Evolutionary conservation across 2,329 filamentous ascomycete species (phyloP).

Genomic region (Chaetomiaceae sp.): DNA sequence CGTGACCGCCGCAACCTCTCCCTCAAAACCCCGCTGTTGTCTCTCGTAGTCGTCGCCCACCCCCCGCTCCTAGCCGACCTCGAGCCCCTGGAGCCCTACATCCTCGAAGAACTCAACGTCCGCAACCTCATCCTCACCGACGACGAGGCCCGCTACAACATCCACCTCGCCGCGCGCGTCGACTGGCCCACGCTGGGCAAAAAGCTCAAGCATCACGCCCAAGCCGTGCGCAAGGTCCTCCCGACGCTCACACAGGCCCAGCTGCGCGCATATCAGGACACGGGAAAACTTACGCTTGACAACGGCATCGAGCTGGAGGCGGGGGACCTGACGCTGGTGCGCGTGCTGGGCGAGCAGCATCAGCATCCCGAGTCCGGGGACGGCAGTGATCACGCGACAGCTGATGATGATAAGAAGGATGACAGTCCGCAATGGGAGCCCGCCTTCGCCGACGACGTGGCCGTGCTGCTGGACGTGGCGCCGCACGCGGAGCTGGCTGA

Average conservation of each 20-base stretch:
- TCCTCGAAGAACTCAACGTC: constrained; percentile 2
- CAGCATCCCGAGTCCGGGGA: background rate
- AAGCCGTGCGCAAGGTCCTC: constrained; percentile 80
- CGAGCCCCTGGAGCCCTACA: constrained; percentile 51
- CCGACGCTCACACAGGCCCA: constrained; percentile 54
- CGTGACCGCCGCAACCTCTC: constrained; percentile 88
- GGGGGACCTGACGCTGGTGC: constrained; percentile 74
- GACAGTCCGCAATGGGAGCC: constrained; percentile 69
- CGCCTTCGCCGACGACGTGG: constrained; percentile 68
- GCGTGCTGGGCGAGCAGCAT: background rate
- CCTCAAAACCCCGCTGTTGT: constrained; percentile 56
- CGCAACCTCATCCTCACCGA: constrained; percentile 35
- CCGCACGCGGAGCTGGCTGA: constrained; percentile 77
- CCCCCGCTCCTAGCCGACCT: constrained; percentile 79
- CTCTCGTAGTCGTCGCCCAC: constrained; percentile 74
- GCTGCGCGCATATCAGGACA: constrained; percentile 3
- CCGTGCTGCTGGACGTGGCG: constrained; percentile 74
- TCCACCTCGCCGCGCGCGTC: constrained; percentile 62
- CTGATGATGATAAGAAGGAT: too few species aligned
- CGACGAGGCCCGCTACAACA: constrained; percentile 84
- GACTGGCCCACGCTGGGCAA: constrained; percentile 96
- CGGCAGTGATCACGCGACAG: too few species aligned
- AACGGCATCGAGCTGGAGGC: constrained; percentile 78
- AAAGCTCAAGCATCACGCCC: constrained; percentile 92
- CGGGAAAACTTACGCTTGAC: constrained; percentile 78